phyloP scores from a whole-genome alignment of 768 basidiomycete genomes.

The Lentinula detonsa region DNA sequence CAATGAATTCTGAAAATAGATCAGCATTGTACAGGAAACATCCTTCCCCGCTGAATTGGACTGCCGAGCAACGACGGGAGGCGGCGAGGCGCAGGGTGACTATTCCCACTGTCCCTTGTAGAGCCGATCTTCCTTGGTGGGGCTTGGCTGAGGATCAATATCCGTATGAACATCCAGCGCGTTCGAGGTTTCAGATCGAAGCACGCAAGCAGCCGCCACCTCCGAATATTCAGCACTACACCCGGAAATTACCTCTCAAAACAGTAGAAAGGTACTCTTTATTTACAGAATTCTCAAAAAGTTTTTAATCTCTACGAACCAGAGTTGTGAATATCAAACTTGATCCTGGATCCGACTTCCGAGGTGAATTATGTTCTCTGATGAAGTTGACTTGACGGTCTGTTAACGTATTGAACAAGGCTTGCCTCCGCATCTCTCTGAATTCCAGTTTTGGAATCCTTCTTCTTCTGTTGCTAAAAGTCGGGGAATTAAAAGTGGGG shows the following conservation, averaged over 20 bases:
- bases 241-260: neutral
- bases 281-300: neutral
- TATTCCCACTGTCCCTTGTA: constrained; percentile 19
- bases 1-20: neutral
- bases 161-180: constrained; percentile 28
- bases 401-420: constrained; percentile 22
- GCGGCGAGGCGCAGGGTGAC: constrained; percentile 3
- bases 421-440: constrained; percentile 36
- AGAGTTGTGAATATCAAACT: constrained; percentile 63
- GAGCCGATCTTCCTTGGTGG: constrained; percentile 17
- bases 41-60: constrained; percentile 14
- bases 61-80: constrained; percentile 2
- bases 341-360: constrained; percentile 54
- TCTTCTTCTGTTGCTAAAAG: constrained; percentile 45
- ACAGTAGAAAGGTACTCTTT: neutral
- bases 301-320: neutral
- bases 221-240: neutral
- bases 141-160: constrained; percentile 21
- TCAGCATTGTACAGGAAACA: constrained; percentile 25
- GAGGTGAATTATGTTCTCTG: constrained; percentile 30
- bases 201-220: neutral
- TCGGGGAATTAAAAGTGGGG: neutral
- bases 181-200: constrained; percentile 21
- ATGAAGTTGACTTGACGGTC: neutral
- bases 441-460: constrained; percentile 61